A percentile compares a stretch with the other conserved stretches of the same genome.
Conservation (phyloP, 75 land plant genomes). For the Pinus tabuliformis region DNA sequence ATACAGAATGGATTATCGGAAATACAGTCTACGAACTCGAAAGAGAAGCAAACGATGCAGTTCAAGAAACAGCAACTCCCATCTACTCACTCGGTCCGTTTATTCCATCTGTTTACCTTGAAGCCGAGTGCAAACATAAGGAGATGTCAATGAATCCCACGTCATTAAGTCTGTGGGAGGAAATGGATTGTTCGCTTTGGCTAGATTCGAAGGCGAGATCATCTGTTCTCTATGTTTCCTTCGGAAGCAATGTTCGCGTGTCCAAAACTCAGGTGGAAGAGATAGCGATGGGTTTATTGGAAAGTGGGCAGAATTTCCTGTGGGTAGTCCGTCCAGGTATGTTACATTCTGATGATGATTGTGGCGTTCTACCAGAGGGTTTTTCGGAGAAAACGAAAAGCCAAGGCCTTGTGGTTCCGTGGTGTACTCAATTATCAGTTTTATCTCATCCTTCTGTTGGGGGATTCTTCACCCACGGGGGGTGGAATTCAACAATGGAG, state of each 20-base stretch:
- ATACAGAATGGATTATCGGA: too few species aligned
- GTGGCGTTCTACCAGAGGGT: neutral
- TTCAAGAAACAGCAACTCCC: neutral
- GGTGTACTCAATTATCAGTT: slow-evolving; percentile 15
- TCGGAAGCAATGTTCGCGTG: neutral
- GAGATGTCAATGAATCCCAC: neutral
- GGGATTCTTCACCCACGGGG: slow-evolving; percentile 22
- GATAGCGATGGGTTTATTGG: neutral
- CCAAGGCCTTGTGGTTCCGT: slow-evolving; percentile 17
- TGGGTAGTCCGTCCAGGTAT: slow-evolving; percentile 10
- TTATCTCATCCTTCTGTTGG: slow-evolving; percentile 15
- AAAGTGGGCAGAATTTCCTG: slow-evolving; percentile 7
- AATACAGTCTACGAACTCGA: neutral
- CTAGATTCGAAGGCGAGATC: neutral
- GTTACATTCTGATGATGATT: neutral
- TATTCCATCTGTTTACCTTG: too few species aligned
- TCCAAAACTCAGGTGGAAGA: slow-evolving; percentile 1
- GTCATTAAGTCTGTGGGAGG: neutral
- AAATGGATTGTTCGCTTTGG: neutral
- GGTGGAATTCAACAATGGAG: slow-evolving; percentile 24
- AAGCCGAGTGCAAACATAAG: too few species aligned
- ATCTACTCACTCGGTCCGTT: neutral
- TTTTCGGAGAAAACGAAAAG: slow-evolving; percentile 10
- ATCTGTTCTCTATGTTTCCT: slow-evolving; percentile 10
- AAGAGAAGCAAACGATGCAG: neutral